Evolutionary conservation across 352 stramenopile genomes (phyloP), one percentile per base, ranked within the genome.

Genomic region (Pythium brachiatum): DNA sequence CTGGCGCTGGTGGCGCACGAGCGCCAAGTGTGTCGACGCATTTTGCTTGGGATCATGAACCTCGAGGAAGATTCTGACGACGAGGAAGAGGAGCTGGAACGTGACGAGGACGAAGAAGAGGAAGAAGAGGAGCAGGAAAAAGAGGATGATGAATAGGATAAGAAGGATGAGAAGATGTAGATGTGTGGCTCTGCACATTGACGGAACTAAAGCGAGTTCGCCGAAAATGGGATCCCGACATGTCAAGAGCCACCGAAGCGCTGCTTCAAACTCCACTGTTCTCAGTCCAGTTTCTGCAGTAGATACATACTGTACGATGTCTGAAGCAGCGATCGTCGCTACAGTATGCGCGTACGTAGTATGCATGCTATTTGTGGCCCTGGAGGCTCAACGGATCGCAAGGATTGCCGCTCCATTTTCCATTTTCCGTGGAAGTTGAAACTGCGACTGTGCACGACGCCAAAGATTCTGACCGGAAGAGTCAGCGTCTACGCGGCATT

Each of bases 41-140:
- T 91, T 53, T 57, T 91, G 36, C 46, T 91, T 15, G 80, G 78
- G 5, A 68, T 91, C 38, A 73, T 86, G 63, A 81, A 67, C 43
- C 66, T 89, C 12, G 79, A 89, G 57, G 80, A 89, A 69, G 69
- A 74, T 18, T 83, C 73, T 8, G 70, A 76, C 15, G 70, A 64
- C 21, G 76, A 81, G 4, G 68, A 74, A 2, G 71, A 84, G 23
- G 61, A 74, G 2, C n/a, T 38, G 2, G 51, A 60, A 7, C 26
- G 52, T 3, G 64, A 64, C 0, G 59, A 57, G 5, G 57, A 71
- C 7, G 39, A 46, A 5, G 34, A 38, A 3, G 46, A 57, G 12
- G 46, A 59, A 1, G 65, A 64, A 5, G 41, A 63, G 3, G 34
- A 64, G 16, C 43, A 68, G 16, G 58, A 72, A 26, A 43, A 57